A percentile compares a stretch with the other conserved stretches of the same genome.
Evolutionary conservation across 2,329 filamentous ascomycete species (phyloP).

Genomic region (Ceratocystis lukuohia): DNA sequence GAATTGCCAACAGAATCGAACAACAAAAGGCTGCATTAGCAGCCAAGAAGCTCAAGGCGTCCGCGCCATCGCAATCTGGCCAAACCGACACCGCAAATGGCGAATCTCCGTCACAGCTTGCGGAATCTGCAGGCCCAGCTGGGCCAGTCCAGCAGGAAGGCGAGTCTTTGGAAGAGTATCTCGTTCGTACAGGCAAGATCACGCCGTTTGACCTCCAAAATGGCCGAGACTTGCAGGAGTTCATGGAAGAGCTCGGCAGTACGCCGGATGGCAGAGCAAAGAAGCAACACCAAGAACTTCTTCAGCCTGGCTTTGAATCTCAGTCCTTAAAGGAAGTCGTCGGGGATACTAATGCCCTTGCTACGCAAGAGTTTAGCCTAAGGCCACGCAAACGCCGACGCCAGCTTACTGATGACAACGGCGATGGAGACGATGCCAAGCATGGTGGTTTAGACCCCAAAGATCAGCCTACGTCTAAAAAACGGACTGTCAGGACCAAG

Average conservation of each 20-base stretch:
- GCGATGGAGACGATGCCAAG: not conserved
- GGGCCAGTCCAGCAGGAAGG: constrained; percentile 29
- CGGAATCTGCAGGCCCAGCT: not conserved
- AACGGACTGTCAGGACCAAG: constrained; percentile 22
- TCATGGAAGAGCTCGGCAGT: constrained; percentile 35
- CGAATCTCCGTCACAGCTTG: not conserved
- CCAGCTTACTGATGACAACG: constrained; percentile 1
- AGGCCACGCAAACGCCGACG: constrained; percentile 13
- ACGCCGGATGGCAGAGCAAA: constrained; percentile 30
- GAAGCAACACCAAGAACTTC: constrained; percentile 57
- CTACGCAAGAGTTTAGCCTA: constrained; percentile 14
- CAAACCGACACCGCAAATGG: not conserved
- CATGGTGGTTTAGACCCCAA: constrained; percentile 32
- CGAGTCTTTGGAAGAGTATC: constrained; percentile 74
- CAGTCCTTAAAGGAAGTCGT: constrained; percentile 25
- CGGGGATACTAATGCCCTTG: not conserved
- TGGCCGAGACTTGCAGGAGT: constrained; percentile 52
- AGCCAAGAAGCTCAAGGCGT: constrained; percentile 38
- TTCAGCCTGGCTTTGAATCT: constrained; percentile 56
- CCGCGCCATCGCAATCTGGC: not conserved
- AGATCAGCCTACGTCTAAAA: constrained; percentile 24
- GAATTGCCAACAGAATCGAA: constrained; percentile 50
- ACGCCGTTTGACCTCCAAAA: constrained; percentile 76
- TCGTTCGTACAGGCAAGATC: constrained; percentile 93
- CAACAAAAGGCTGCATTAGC: constrained; percentile 44